Evolutionary conservation across 2,329 filamentous ascomycete species (phyloP), one percentile per base, ranked within the genome.

Genomic region (Byssoonygena ceratinophila): DNA sequence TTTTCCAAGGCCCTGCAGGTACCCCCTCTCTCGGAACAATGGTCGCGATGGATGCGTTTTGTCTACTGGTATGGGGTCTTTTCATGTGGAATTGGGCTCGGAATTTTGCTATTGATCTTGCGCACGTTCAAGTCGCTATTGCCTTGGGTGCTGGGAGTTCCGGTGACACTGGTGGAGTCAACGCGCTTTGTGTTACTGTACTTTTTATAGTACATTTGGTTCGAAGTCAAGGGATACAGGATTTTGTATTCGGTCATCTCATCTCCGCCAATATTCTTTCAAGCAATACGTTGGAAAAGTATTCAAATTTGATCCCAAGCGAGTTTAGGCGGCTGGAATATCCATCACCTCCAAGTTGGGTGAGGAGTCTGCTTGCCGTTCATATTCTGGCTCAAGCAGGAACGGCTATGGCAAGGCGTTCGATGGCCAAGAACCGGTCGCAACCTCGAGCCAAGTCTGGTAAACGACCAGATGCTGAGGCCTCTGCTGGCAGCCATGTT

Each of bases 41-140:
- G 58, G 73, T 91, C 53, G 83, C 87, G 58, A 85, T 94, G 68
- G 91, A 96, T 66, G 76, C 84, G 47, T 79, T 92, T 62, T 85
- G 91, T 60, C 76, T 96, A 60, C 74, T 91, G 58, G 75, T 92
- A 57, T 96, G 89, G 87, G 69, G 68, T 34, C 75, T 94, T 44
- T 86, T 92, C 60, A 77, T 94, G 56, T 94, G 86, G 86, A 82
- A 83, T 29, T 87, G 88, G 54, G 80, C 91, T 57, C 90, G 95
- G 66, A 87, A 87, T 64, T 84, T 94, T 63, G 84, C 91, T 54
- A 76, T 96, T 60, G 90, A 96, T 66, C 78, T 95, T 49, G 88
- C 90, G 55, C 91, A 96, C 69, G 87, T 91, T 54, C 88, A 95
- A 64, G 94, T 96, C 64, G 90, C 90, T 54, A 82, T 95, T 54